Base-by-base conservation (phyloP, 495 filamentous ascomycete genomes). In the Annulohypoxylon nitens region DNA sequence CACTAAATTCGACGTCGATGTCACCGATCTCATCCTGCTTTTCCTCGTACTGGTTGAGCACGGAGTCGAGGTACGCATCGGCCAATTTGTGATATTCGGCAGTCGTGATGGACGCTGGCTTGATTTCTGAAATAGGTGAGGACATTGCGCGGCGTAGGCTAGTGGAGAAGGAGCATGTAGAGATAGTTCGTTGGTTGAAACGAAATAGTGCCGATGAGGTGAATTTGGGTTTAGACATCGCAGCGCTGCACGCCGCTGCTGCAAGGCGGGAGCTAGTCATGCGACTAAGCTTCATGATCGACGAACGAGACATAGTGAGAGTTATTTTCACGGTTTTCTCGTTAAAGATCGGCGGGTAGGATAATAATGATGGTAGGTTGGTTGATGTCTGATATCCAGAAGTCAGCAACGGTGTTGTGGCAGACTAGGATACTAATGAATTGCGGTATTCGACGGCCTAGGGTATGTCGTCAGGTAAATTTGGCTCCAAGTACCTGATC, bases 1-100 rank as follows among this genome's bases (percentile, higher is more conserved):
- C 88, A 23, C 80, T 83, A 66, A 82, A 90, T 75, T 90, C 91
- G 11, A 92, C 84, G 75, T 96, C 92, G 18, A 95, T 82, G 57
- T 91, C 86, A 10, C 85, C 83, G 3, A 85, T 79, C 64, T 88
- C 83, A 70, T 91, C 88, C 73, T 89, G 87, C 64, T 93, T 83
- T 51, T 82, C 83, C 70, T 92, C 89, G 57, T 92, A 89, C 54
- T 90, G 89, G 64, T 85, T 83, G 6, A 93, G 76, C 25, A 94
- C 87, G 2, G 83, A 82, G 14, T 93, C 82, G n/a, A 90, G 74
- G 50, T 84, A 88, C 9, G 73, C 64, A 51, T 89, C 84, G 0
- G 86, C 80, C 1, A 88, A 66, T 1, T 77, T 66, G 47, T 90
- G 83, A 70, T 86, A 90, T 61, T 83, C 69, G 8, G 59, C 61